Evolutionary conservation across 441 rosid genomes (phyloP), one percentile per base, ranked within the genome.

Genomic region (Cnidoscolus chayamansa): DNA sequence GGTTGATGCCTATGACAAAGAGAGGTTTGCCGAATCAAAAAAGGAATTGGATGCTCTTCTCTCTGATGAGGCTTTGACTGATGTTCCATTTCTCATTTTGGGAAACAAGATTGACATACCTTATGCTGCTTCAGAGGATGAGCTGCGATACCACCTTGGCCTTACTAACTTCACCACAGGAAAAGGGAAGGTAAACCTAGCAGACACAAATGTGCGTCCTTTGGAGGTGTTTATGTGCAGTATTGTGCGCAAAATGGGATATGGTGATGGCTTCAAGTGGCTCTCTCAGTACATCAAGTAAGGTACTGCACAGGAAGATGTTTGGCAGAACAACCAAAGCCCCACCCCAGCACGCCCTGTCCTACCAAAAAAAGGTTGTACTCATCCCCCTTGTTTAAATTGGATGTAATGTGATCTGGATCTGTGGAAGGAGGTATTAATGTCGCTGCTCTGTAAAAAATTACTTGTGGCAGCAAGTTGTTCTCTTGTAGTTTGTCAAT

Each of bases 221-320:
- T 68, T 90, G 25, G 96, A 92, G 81, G 97, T 92, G 58, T 92
- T 86, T 72, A 92, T 92, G 96, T 92, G 97, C 83, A 92, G 97
- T 78, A 89, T 92, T 47, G 97, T 92, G 13, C 90, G 97, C 64
- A 92, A 90, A 82, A 92, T 92, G 94, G 96, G 96, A 25, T 92
- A 92, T 31, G 94, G 97, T 2, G 90, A 92, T 70, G 96, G 94
- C 73, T 92, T 92, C 80, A 92, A 87, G 77, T 92, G 97, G 97
- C 76, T 88, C 31, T 92, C 97, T 56, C 96, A 90, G 20, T 92
- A 92, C 83, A 90, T 92, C 79, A 90, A 92, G 79, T 92, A 85
- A 82, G 53, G 53, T 47, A 67, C 54, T 49, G 37, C 31, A 61
- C 49, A 43, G 47, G 62, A 74, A 43, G 72, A 37, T 66, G 77